These are phyloP conservation scores for Thinopyrum elongatum DNA, from an alignment of 176 grass and related monocot species.

Conservation along the genomic window DNA sequence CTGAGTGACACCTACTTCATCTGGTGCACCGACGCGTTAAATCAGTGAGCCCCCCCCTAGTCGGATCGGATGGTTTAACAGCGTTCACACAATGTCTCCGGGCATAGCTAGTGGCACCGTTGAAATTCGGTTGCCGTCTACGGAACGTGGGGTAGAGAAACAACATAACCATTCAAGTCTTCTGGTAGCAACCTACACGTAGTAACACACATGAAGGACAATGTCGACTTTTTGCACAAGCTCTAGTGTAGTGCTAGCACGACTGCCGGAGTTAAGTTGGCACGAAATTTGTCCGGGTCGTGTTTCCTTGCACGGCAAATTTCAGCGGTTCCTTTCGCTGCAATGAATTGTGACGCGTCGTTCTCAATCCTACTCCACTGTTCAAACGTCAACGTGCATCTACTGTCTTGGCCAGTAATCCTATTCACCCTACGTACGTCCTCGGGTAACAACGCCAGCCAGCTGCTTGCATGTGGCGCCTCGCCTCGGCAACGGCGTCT, in stretches of 20 bases:
- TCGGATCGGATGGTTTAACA: too few relatives aligned
- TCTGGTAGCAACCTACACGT: too few relatives aligned
- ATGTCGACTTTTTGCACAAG: background rate
- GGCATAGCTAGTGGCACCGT: too few relatives aligned
- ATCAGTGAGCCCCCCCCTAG: too few relatives aligned
- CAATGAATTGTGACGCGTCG: slow-evolving; percentile 24
- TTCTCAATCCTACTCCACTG: background rate
- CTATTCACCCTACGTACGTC: slow-evolving; percentile 11
- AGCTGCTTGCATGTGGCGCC: slow-evolving; percentile 11
- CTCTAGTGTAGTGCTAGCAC: background rate
- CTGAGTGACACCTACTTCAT: too few relatives aligned
- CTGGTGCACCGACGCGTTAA: too few relatives aligned
- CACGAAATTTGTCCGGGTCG: background rate
- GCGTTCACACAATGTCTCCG: too few relatives aligned
- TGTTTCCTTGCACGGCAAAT: background rate
- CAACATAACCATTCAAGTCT: too few relatives aligned
- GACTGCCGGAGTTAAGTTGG: background rate
- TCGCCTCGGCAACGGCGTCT: slow-evolving; percentile 21
- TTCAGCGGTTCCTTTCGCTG: background rate
- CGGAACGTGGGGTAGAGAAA: too few relatives aligned
- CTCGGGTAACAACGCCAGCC: background rate
- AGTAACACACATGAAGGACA: too few relatives aligned
- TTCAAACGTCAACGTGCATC: background rate
- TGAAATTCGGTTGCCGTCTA: too few relatives aligned
- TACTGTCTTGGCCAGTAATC: too few relatives aligned